Percentiles rank a stretch among this genome's conserved stretches.
These are phyloP conservation scores for Meira nashicola DNA, from an alignment of 1,284 basidiomycete genomes.

Conservation along the genomic window DNA sequence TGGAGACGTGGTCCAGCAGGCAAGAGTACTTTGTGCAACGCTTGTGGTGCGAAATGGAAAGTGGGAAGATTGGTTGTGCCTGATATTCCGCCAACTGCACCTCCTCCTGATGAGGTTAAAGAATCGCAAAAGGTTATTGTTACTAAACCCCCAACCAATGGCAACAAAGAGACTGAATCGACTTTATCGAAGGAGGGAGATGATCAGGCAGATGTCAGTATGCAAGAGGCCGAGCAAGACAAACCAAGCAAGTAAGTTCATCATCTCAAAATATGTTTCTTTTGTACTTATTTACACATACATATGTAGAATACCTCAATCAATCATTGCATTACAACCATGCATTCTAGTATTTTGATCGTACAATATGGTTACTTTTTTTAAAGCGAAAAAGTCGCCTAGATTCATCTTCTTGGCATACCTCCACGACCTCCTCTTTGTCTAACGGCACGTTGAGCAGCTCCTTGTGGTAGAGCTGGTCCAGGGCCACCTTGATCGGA, in stretches of 20 bases:
- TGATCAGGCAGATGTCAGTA: not conserved
- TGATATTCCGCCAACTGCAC: conserved; percentile 14
- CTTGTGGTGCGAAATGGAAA: conserved; percentile 50
- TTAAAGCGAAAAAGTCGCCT: not conserved
- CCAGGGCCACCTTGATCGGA: conserved; percentile 37
- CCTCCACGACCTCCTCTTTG: conserved; percentile 13
- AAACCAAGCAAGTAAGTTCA: no score
- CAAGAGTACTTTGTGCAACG: conserved; percentile 47
- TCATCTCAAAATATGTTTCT: no score
- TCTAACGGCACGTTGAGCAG: conserved; percentile 44
- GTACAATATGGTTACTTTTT: not conserved
- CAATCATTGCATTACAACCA: not conserved
- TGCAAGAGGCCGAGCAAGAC: no score
- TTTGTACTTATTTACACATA: no score
- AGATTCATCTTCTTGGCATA: conserved; percentile 7
- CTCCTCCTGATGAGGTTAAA: not conserved
- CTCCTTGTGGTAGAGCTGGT: conserved; percentile 42
- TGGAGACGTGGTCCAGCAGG: conserved; percentile 48
- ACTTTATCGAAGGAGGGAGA: not conserved
- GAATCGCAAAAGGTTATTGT: no score
- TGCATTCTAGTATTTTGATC: not conserved
- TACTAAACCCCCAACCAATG: no score
- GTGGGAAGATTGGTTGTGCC: conserved; percentile 46
- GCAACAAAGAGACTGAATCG: no score
- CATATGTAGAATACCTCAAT: not conserved